These are phyloP conservation scores for Podospora appendiculata DNA, from an alignment of 495 filamentous ascomycete species.

Conservation along the genomic window DNA sequence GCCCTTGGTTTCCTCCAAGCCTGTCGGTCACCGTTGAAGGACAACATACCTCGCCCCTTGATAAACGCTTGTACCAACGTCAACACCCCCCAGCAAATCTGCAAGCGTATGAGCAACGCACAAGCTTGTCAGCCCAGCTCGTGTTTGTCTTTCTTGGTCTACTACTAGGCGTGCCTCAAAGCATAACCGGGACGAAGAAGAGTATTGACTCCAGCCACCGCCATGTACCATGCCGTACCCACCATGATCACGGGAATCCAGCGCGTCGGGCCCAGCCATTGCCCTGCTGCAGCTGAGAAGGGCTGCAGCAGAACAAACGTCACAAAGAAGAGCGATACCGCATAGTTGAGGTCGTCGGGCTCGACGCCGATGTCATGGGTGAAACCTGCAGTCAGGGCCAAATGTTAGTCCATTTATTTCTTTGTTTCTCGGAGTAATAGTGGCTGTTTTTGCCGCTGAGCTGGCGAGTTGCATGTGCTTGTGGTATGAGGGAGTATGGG, in stretches of 20 bases:
- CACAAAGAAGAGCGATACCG: conserved; percentile 48
- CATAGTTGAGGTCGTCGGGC: conserved; percentile 43
- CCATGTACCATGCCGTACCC: no score
- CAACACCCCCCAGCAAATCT: conserved; percentile 42
- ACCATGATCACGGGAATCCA: conserved; percentile 52
- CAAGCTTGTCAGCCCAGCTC: no score
- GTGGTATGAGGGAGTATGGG: background rate
- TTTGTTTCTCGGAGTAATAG: background rate
- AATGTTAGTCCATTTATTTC: background rate
- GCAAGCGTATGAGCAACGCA: no score
- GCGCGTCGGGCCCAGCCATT: conserved; percentile 38
- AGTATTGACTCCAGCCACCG: no score
- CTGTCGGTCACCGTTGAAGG: no score
- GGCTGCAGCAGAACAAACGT: conserved; percentile 52
- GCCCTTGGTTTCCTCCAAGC: background rate
- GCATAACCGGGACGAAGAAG: no score
- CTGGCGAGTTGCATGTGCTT: no score
- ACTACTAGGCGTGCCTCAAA: no score
- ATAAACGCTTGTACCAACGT: conserved; percentile 38
- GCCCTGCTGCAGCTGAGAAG: conserved; percentile 45
- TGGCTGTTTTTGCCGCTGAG: no score
- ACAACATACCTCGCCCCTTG: conserved; percentile 26
- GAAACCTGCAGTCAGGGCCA: conserved; percentile 13
- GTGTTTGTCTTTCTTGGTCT: no score
- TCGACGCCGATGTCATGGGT: conserved; percentile 20